Evolutionary conservation across 192 early-diverging fungal species (phyloP), one percentile per base, ranked within the genome.

Genomic region (Rhizoclosmatium globosum): DNA sequence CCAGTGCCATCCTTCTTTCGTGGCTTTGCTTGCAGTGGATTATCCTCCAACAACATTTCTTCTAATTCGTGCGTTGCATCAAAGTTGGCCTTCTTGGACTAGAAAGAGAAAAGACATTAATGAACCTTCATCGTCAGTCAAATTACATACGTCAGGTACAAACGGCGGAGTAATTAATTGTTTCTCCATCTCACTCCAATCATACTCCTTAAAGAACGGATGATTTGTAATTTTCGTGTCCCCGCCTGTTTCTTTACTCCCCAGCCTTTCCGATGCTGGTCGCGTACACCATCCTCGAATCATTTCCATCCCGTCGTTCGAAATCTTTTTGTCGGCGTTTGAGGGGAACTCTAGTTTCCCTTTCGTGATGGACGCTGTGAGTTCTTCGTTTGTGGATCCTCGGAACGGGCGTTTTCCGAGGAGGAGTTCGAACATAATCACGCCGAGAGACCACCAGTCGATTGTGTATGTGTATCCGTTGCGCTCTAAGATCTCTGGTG

Each of bases 21-120:
- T 21, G 76, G 58, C 67, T 80, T 86, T 31, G 80, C 65, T 61
- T 82, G 50, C 4, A 77, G 72, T 48, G 79, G 70, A 72, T 71
- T 97, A 47, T 97, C 97, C 80, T 99, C 95, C n/a, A 99, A 83
- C 47, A 99, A 83, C 44, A 99, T 89, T 78, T 99, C 97, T 76
- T 99, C 97, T 23, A 99, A 83, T 61, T 99, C 97, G 45, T 71
- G 75, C 71, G 93, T 79, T 11, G 89, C 90, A 68, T 93, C 91
- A 80, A 93, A 94, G 76, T 93, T 93, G 17, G 68, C 53, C 41
- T 82, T 77, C 44, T 83, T 80, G 64, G 88, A 86, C 94, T 95
- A 61, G 47, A n/a, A 15, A 65, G 39, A 19, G 13, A 61, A 15
- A 38, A 19, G 38, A 23, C 38, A 42, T 0, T 80, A 86, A 45